These are phyloP conservation scores for Zarea fungicola DNA, from an alignment of 2,329 filamentous ascomycete genomes.

Conservation along the genomic window DNA sequence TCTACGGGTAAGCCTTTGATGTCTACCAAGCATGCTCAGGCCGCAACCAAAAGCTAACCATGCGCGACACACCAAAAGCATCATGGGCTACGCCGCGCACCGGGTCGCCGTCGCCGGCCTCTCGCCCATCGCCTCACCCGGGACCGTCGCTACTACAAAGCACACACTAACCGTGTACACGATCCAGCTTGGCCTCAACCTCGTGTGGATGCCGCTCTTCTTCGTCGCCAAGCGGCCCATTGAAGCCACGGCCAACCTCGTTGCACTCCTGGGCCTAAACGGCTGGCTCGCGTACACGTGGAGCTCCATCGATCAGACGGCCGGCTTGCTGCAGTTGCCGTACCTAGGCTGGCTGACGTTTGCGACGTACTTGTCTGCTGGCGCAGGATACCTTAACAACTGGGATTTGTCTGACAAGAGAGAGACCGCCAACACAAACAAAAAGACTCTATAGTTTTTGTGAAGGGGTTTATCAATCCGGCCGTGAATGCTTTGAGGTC, in stretches of 20 bases:
- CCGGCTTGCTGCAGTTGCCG: conserved; percentile 70
- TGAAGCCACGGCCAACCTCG: conserved; percentile 69
- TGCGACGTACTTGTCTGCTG: conserved; percentile 76
- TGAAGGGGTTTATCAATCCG: too few species aligned
- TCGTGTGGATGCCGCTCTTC: conserved; percentile 90
- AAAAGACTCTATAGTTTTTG: conserved; percentile 2
- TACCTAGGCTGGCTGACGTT: conserved; percentile 86
- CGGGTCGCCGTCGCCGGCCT: conserved; percentile 64
- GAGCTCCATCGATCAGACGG: conserved; percentile 65
- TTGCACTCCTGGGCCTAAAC: conserved; percentile 65
- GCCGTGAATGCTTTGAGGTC: too few species aligned
- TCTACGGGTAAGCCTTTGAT: conserved; percentile 47
- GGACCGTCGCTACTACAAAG: conserved; percentile 54
- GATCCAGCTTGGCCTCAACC: conserved; percentile 77
- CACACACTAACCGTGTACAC: conserved; percentile 77
- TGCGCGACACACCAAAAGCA: conserved; percentile 22
- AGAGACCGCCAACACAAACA: not conserved
- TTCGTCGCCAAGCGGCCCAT: conserved; percentile 71
- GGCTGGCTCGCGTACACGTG: conserved; percentile 72
- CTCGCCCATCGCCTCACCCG: conserved; percentile 47
- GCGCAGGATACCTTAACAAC: conserved; percentile 61
- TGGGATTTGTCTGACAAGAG: conserved; percentile 50
- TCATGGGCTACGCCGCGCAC: conserved; percentile 88
- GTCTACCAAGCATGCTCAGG: conserved; percentile 6
- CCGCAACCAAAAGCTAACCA: not conserved